Conservation (phyloP, 1,139 yeast genomes). For the Lodderomyces metapsilosis region DNA sequence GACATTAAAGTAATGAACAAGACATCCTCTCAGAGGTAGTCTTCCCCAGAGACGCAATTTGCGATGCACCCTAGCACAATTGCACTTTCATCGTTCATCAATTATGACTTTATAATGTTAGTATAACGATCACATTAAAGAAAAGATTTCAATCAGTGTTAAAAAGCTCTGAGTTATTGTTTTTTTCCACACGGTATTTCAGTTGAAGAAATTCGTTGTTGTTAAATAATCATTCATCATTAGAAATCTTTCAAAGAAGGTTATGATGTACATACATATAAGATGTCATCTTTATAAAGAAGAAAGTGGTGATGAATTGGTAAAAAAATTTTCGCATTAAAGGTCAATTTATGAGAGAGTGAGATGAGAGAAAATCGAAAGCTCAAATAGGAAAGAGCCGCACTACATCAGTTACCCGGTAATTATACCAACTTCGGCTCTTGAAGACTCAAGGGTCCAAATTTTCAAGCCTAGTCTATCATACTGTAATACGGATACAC, state of each 20-base stretch:
- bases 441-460: not conserved
- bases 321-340: not conserved
- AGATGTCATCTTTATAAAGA: too few relatives aligned
- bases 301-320: too few relatives aligned
- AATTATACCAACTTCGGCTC: too few relatives aligned
- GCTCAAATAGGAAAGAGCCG: not conserved
- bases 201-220: slow-evolving; percentile 68
- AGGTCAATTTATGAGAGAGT: too few relatives aligned
- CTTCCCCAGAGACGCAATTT: too few relatives aligned
- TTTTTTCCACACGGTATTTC: slow-evolving; percentile 53
- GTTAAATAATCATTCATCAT: slow-evolving; percentile 40
- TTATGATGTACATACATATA: not conserved
- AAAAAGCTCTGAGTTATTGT: slow-evolving; percentile 62
- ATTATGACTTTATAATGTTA: slow-evolving; percentile 1
- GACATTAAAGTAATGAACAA: too few relatives aligned
- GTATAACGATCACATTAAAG: not conserved
- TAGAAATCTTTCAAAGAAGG: slow-evolving; percentile 8
- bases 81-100: too few relatives aligned
- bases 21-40: too few relatives aligned
- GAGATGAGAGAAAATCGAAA: slow-evolving; percentile 5
- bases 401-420: too few relatives aligned
- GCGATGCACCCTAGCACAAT: too few relatives aligned
- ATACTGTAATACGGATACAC: too few relatives aligned
- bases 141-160: slow-evolving; percentile 46
- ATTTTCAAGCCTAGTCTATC: too few relatives aligned